Evolutionary conservation across 2,329 filamentous ascomycete species (phyloP).

Genomic region (Dendrostoma leiphaemia): DNA sequence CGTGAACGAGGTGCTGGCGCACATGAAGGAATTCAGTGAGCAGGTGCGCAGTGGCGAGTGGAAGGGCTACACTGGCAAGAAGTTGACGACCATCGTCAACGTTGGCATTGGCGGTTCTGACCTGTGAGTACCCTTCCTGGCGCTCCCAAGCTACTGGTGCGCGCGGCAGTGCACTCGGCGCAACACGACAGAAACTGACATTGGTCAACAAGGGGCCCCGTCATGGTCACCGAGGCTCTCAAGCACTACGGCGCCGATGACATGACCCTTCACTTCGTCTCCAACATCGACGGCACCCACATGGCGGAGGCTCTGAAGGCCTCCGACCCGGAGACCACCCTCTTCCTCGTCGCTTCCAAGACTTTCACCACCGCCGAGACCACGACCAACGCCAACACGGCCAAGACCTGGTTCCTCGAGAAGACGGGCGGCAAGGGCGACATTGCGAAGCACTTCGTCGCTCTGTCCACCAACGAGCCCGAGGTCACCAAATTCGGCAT

Average conservation of each 20-base stretch:
- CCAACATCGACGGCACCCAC: conserved; percentile 99
- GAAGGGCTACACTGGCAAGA: conserved; percentile 97
- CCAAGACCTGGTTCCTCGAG: conserved; percentile 95
- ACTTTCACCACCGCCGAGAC: conserved; percentile 99
- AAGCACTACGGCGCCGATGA: conserved; percentile 88
- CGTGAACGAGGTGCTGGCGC: conserved; percentile 85
- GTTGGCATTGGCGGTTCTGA: conserved; percentile 98
- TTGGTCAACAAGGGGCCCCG: conserved; percentile 69
- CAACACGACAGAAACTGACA: conserved; percentile 24
- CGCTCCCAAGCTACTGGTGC: not conserved
- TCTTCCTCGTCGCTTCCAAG: conserved; percentile 98
- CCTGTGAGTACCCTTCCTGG: conserved; percentile 62
- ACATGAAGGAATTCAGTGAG: conserved; percentile 98
- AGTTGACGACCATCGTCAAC: conserved; percentile 94
- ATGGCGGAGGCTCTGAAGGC: conserved; percentile 87
- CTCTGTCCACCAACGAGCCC: conserved; percentile 89
- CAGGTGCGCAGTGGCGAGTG: conserved; percentile 91
- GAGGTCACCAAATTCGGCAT: conserved; percentile 99
- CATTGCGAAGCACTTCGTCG: conserved; percentile 98
- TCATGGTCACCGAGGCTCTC: conserved; percentile 98
- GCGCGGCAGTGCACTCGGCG: not conserved
- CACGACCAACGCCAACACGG: conserved; percentile 92
- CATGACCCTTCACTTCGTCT: conserved; percentile 94
- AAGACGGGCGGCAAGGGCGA: conserved; percentile 72
- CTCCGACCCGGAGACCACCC: conserved; percentile 95